Evolutionary conservation across 176 grass and related monocot species (phyloP), one percentile per base, ranked within the genome.

Genomic region (Aechmea fasciata): DNA sequence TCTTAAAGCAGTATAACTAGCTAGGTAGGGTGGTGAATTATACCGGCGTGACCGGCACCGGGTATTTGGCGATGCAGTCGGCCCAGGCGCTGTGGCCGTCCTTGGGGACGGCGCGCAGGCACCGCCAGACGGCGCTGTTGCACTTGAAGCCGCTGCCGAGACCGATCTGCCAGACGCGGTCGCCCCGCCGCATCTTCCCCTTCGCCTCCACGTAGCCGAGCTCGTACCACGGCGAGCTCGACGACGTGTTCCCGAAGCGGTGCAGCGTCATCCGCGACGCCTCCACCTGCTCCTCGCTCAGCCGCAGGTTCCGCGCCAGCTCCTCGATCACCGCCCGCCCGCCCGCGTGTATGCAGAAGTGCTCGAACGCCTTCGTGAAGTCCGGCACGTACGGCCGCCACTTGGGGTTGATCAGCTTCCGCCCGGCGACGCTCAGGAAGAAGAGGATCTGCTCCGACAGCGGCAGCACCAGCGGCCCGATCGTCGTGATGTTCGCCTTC

Each of bases 101-200:
- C 20, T 14, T 62, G 7, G 24, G 72, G n/a, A 59, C 22, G 2
- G 48, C 79, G 41, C 71, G 68, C 73, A 88, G 69, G 83, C 89
- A 92, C 82, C 85, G 84, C 90, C 90, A 92, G 3, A 87, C 90
- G 55, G 85, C 82, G 73, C 90, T 92, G 83, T 92, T 92, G 85
- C 90, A 92, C 82, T 92, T 92, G 80, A 92, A 92, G 6, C 90
- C 90, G 52, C 85, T 83, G 47, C 90, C 90, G 73, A 92, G 83
- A 1, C 82, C 82, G 48, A 89, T 85, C 79, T 84, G 80, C 82
- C 82, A 85, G 1, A 89, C 78, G 53, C 87, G 82, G 71, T 89
- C 83, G 2, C 78, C 87, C 23, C 1, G 48, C 11, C 76, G 71
- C 82, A 89, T 85, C 51, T 71, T 69, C 0, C 71, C 82, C 79